Evolutionary conservation across 2,329 filamentous ascomycete species (phyloP).

Genomic region (Colletotrichum abscissum): DNA sequence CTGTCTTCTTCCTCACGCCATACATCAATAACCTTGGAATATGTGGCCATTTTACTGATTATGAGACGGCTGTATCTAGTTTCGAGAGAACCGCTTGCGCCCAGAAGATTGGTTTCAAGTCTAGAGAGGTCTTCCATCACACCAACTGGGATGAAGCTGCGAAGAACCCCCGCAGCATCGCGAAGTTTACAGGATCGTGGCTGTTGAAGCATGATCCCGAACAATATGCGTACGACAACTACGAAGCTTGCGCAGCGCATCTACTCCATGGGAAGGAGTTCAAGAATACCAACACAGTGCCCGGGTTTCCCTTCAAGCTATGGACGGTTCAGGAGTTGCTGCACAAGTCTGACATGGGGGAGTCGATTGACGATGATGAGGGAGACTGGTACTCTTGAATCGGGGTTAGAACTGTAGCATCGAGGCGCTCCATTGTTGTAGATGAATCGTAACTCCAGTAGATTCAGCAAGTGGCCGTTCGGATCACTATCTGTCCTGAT

Average conservation of each 20-base stretch:
- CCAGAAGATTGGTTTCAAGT: slow-evolving; percentile 38
- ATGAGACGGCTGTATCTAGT: neutral
- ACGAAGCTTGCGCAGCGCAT: slow-evolving; percentile 38
- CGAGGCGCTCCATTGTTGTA: no score
- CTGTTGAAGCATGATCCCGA: slow-evolving; percentile 44
- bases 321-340: slow-evolving; percentile 39
- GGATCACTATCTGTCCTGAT: no score
- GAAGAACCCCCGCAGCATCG: slow-evolving; percentile 12
- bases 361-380: neutral
- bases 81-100: slow-evolving; percentile 36
- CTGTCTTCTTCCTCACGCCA: neutral
- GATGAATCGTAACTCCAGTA: no score
- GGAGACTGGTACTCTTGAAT: neutral
- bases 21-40: neutral
- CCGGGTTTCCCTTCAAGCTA: slow-evolving; percentile 40
- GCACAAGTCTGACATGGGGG: neutral
- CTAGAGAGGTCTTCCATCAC: slow-evolving; percentile 37
- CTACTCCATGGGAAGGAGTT: slow-evolving; percentile 40
- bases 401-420: no score
- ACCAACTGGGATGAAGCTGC: slow-evolving; percentile 35
- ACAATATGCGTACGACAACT: slow-evolving; percentile 44
- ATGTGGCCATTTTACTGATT: neutral
- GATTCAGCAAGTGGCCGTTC: no score
- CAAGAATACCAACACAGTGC: slow-evolving; percentile 44
- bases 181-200: slow-evolving; percentile 34